Evolutionary conservation across 371 early-diverging fungal genomes (phyloP), one percentile per base, ranked within the genome.

Genomic region (Haplosporangium sp.): DNA sequence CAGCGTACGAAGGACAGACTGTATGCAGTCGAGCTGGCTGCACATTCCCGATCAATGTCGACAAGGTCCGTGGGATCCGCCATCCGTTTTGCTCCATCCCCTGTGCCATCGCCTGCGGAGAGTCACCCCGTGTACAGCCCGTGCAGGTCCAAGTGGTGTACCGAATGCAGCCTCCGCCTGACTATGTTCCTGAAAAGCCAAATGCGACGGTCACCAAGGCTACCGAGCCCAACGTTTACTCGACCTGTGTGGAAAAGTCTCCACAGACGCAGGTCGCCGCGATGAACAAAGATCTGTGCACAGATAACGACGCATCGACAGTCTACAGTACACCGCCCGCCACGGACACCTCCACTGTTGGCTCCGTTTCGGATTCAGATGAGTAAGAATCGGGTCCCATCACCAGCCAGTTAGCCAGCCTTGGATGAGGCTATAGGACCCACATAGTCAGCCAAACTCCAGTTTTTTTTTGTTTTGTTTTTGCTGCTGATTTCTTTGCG

Each of bases 51-150:
- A 74, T 69, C 59, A 69, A 69, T 23, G 59, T 69, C 10, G 69
- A 69, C n/a, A 23, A 21, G 29, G 51, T 54, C 7, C 36, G 41
- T 16, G 54, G 43, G 6, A 48, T 48, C 45, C 69, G 69, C 20
- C 69, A 75, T 36, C 61, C 61, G 10, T 69, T 51, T 47, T 69
- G 69, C 20, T 75, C 75, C 2, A 40, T 56, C 18, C 47, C 1
- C 2, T 74, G 74, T 40, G 74, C 74, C 10, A 47, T 48, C 11
- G 68, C 64, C 10, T 74, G 74, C 29, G 74, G 74, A 20, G 74
- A 74, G 57, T 68, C 50, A 43, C 74, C 68, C n/a, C 59, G 55
- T 0, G 40, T 47, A 14, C 52, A 53, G 36, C 54, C 54, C 36
- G 36, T 29, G 29, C 54, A 2, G 23, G 36, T 29, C 29, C 29